Base-by-base conservation (phyloP, 495 filamentous ascomycete genomes). In the Podospora bellae-mahoneyi region DNA sequence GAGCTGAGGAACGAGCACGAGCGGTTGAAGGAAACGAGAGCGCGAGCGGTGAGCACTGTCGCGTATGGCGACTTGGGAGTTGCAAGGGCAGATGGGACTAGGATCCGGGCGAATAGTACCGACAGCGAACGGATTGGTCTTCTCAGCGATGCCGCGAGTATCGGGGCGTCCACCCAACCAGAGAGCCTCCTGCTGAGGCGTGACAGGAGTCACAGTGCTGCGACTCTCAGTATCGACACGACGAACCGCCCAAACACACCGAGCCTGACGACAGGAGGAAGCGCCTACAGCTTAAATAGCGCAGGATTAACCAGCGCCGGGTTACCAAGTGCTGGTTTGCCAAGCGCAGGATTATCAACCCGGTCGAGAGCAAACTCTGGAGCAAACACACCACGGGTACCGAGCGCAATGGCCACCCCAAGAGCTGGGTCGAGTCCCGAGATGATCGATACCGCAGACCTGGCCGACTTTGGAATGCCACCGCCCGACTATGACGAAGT, bases 61-160 rank as follows among this genome's bases (percentile, higher is more conserved):
- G 88, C 87, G 66, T 99, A 99, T 74, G 92, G 88, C 5, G 90
- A 92, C 10, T 76, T 98, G 13, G 95, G 95, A 34, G 86, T 96
- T 61, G 93, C 92, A 9, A 84, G 93, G 60, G 93, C 94, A 69
- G 95, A 98, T 74, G 95, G 95, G 20, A 92, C 91, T 0, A 86
- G 95, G 16, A 78, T 99, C 64, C 88, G 95, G 55, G 92, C 92
- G 19, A 90, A 89, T 71, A 94, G 91, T 60, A 83, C 83, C 26
- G 92, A 94, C 68, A 92, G 90, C 53, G 91, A 97, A 73, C 80
- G 87, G 16, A 80, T 87, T 16, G 92, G 92, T 2, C 83, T 97
- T 3, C 82, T 97, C 4, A 87, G 86, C 23, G 87, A 91, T 67
- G 87, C 90, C 9, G 88, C 88, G 3, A 85, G 83, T 68, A 89